Conservation (phyloP, 768 basidiomycete species). For the Mycena galopus region DNA sequence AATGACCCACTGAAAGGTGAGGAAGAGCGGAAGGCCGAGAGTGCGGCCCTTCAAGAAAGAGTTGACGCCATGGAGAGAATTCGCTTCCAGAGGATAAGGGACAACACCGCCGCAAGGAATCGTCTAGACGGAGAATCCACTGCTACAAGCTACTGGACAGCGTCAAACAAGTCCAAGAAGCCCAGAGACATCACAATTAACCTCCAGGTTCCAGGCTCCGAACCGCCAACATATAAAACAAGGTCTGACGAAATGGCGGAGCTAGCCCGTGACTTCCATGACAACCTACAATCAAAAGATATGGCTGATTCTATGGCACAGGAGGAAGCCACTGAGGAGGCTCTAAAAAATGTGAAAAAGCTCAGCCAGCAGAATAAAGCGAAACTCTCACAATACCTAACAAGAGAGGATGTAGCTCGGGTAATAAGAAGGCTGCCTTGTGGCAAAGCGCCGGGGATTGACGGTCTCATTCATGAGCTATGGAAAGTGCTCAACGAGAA, state of each 20-base stretch:
- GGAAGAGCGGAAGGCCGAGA: background rate
- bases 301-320: background rate
- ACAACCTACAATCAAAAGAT: slow-evolving; percentile 40
- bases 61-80: slow-evolving; percentile 13
- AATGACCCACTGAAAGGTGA: background rate
- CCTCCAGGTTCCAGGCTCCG: slow-evolving; percentile 7
- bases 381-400: background rate
- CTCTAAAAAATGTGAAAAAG: background rate
- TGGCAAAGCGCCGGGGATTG: background rate
- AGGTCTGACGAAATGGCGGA: slow-evolving; percentile 48
- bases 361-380: background rate
- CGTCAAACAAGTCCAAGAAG: background rate
- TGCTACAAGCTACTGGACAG: background rate
- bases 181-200: background rate
- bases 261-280: slow-evolving; percentile 44
- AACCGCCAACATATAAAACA: slow-evolving; percentile 32
- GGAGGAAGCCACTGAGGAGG: background rate
- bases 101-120: slow-evolving; percentile 25
- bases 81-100: background rate
- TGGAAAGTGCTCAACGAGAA: background rate
- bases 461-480: background rate
- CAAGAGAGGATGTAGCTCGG: background rate
- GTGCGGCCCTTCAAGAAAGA: background rate
- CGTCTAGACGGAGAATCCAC: background rate
- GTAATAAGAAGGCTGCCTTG: background rate